Conservation (phyloP, 495 filamentous ascomycete species). For the Delitschia confertaspora region DNA sequence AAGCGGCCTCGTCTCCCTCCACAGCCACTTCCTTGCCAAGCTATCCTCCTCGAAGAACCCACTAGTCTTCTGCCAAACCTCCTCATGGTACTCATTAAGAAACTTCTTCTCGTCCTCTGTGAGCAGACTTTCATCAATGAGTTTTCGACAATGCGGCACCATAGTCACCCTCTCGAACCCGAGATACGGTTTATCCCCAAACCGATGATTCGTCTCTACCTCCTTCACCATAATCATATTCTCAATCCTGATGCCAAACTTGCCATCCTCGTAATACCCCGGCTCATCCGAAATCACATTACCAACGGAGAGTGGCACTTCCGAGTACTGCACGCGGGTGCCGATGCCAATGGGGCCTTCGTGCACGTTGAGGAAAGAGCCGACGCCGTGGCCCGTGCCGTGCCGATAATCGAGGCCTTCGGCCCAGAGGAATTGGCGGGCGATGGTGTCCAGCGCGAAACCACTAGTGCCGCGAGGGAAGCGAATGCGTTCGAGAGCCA, state of each 20-base stretch:
- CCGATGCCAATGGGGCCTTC: conserved; percentile 97
- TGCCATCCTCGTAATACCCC: conserved; percentile 95
- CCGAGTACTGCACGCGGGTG: conserved; percentile 79
- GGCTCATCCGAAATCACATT: conserved; percentile 95
- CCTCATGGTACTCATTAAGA: conserved; percentile 77
- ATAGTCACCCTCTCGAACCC: conserved; percentile 97
- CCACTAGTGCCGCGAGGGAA: conserved; percentile 95
- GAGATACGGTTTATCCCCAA: conserved; percentile 87
- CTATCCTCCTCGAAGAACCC: conserved; percentile 67
- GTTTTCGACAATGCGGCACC: conserved; percentile 83
- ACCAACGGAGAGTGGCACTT: conserved; percentile 80
- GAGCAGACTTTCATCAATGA: conserved; percentile 69
- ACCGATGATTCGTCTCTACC: conserved; percentile 72
- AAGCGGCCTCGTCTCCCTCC: conserved; percentile 69
- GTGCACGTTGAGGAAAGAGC: conserved; percentile 90
- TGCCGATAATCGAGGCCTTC: conserved; percentile 91
- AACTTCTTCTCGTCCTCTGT: conserved; percentile 71
- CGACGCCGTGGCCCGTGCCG: conserved; percentile 94
- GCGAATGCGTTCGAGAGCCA: conserved; percentile 74
- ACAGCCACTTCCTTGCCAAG: conserved; percentile 64
- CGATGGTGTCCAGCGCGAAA: conserved; percentile 81
- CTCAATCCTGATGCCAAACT: conserved; percentile 97
- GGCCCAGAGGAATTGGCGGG: conserved; percentile 87
- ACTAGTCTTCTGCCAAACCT: conserved; percentile 75
- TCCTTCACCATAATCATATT: conserved; percentile 86